Percentiles rank a stretch among this genome's conserved stretches.
Evolutionary conservation across 495 filamentous ascomycete genomes (phyloP).

Genomic region (Aspergillus cavernicola): DNA sequence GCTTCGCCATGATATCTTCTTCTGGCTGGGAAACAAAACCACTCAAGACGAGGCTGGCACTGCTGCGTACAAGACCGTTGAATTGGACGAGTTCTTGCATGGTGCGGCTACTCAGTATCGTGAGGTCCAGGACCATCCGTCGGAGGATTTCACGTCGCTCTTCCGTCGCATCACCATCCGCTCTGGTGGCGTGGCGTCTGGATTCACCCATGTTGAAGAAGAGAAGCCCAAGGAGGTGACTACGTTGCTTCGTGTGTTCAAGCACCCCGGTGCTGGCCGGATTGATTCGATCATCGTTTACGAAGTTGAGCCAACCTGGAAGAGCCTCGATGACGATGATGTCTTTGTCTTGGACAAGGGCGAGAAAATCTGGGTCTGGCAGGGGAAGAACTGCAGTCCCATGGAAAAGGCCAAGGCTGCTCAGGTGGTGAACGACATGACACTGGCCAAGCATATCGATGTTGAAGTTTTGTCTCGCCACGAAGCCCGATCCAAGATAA

Average conservation of each 20-base stretch:
- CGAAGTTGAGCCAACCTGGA: conserved; percentile 59
- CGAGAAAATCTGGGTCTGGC: conserved; percentile 63
- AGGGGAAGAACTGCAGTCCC: conserved; percentile 57
- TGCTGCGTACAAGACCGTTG: conserved; percentile 63
- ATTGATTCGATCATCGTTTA: conserved; percentile 46
- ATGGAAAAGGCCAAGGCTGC: conserved; percentile 65
- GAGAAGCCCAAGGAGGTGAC: conserved; percentile 34
- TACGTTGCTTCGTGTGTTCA: conserved; percentile 56
- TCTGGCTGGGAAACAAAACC: conserved; percentile 58
- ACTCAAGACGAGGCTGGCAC: conserved; percentile 61
- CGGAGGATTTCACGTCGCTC: conserved; percentile 53
- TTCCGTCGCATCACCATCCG: conserved; percentile 53
- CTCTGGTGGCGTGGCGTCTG: conserved; percentile 55
- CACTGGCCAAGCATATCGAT: conserved; percentile 55
- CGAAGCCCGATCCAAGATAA: conserved; percentile 47
- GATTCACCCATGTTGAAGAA: conserved; percentile 57
- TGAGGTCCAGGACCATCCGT: conserved; percentile 52
- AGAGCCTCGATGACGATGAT: conserved; percentile 57
- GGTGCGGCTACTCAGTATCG: conserved; percentile 57
- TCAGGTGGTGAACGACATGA: conserved; percentile 60
- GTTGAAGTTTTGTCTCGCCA: conserved; percentile 58
- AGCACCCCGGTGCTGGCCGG: conserved; percentile 43
- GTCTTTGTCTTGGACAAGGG: conserved; percentile 59
- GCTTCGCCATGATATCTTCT: conserved; percentile 55
- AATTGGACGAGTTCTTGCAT: conserved; percentile 60